Conservation (phyloP, 2,329 filamentous ascomycete genomes). For the Pseudocercospora ulei region DNA sequence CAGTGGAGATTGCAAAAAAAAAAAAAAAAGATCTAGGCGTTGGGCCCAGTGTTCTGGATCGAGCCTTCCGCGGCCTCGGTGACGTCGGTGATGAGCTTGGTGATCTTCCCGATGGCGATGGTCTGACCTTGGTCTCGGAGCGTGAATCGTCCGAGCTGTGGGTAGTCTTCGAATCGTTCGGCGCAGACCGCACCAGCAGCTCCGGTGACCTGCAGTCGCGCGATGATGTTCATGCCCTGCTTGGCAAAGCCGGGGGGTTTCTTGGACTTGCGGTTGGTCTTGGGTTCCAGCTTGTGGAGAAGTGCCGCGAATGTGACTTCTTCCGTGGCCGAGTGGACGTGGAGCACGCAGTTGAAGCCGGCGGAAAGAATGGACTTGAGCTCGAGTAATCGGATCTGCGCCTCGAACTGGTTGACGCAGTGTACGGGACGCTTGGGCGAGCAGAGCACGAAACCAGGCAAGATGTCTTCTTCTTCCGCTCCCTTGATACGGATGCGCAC, state of each 20-base stretch:
- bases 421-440: conserved; percentile 89
- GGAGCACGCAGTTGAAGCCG: conserved; percentile 94
- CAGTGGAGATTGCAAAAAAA: too few relatives aligned
- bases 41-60: conserved; percentile 7
- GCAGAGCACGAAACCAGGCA: conserved; percentile 92
- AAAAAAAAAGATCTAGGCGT: too few relatives aligned
- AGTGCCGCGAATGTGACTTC: conserved; percentile 86
- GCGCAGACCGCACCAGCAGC: conserved; percentile 81
- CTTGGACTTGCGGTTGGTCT: conserved; percentile 88
- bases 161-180: conserved; percentile 90
- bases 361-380: conserved; percentile 88
- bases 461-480: conserved; percentile 92
- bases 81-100: conserved; percentile 59
- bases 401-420: conserved; percentile 81
- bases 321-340: conserved; percentile 95
- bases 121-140: conserved; percentile 88
- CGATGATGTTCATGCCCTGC: conserved; percentile 76
- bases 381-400: conserved; percentile 90
- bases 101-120: conserved; percentile 98
- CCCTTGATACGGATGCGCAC: conserved; percentile 84
- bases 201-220: conserved; percentile 68
- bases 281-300: conserved; percentile 90
- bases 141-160: conserved; percentile 85
- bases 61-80: conserved; percentile 20
- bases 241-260: conserved; percentile 81